These are phyloP conservation scores for Eurotiales sp. DNA, from an alignment of 2,329 filamentous ascomycete genomes.

Conservation along the genomic window DNA sequence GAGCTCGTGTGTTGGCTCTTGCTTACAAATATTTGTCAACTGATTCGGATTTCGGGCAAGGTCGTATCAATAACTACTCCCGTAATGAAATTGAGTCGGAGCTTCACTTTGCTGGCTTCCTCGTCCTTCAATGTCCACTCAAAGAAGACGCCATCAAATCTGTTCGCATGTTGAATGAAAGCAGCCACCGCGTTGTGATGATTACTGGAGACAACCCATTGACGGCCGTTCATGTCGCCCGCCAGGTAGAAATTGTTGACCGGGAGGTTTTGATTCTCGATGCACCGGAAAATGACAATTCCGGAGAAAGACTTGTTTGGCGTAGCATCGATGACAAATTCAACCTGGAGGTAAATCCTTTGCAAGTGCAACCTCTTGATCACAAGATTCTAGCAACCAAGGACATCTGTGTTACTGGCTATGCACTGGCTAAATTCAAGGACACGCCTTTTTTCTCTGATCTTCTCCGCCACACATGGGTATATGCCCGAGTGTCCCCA, in stretches of 20 bases:
- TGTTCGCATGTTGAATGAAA: conserved; percentile 96
- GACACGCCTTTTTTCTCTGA: conserved; percentile 71
- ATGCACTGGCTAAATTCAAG: conserved; percentile 85
- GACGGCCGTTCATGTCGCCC: conserved; percentile 91
- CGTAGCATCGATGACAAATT: conserved; percentile 88
- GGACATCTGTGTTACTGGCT: conserved; percentile 93
- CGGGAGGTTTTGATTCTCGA: conserved; percentile 92
- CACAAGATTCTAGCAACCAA: conserved; percentile 75
- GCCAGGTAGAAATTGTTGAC: conserved; percentile 95
- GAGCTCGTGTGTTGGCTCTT: conserved; percentile 87
- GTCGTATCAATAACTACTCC: conserved; percentile 88
- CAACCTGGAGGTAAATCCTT: conserved; percentile 79
- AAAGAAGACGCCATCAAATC: conserved; percentile 95
- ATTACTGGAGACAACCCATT: conserved; percentile 98
- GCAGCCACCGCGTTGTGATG: conserved; percentile 97
- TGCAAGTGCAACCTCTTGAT: conserved; percentile 75
- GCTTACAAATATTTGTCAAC: conserved; percentile 87
- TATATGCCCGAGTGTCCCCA: conserved; percentile 95
- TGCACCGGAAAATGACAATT: conserved; percentile 82
- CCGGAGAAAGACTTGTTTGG: conserved; percentile 82
- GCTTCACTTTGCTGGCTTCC: conserved; percentile 86
- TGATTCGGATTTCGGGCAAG: conserved; percentile 75
- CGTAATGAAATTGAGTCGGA: conserved; percentile 85
- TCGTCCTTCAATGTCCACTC: conserved; percentile 90
- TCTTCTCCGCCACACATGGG: conserved; percentile 86